phyloP scores from a whole-genome alignment of 371 early-diverging fungal species.

The Aphelidium insulamus region DNA sequence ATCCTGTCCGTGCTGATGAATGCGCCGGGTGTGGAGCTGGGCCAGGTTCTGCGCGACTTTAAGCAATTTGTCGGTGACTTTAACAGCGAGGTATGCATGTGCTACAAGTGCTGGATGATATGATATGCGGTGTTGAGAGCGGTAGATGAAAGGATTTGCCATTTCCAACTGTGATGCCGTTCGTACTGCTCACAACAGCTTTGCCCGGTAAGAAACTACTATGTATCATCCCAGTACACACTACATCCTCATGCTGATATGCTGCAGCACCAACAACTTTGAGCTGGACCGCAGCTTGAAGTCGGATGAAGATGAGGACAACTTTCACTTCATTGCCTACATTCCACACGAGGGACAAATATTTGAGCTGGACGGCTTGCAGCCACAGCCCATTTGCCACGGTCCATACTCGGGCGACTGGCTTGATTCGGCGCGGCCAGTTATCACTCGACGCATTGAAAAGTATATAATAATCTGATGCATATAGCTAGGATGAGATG shows the following conservation, averaged over 20 bases:
- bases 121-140: background rate
- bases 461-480: background rate
- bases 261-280: background rate
- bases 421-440: no score
- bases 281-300: background rate
- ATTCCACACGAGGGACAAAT: constrained; percentile 51
- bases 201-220: constrained; percentile 23
- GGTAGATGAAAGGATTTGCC: constrained; percentile 52
- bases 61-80: constrained; percentile 54
- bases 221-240: constrained; percentile 1
- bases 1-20: constrained; percentile 69
- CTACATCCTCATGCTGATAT: no score
- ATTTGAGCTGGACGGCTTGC: constrained; percentile 73
- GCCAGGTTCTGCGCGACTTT: constrained; percentile 42
- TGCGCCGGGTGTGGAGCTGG: constrained; percentile 38
- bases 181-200: constrained; percentile 61
- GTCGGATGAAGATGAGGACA: constrained; percentile 49
- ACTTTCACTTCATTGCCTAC: constrained; percentile 73
- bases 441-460: background rate
- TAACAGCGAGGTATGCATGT: constrained; percentile 39
- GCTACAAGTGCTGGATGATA: background rate
- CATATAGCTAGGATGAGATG: background rate
- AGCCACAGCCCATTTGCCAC: constrained; percentile 35
- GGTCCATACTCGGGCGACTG: constrained; percentile 11
- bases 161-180: constrained; percentile 58